A percentile compares a stretch with the other conserved stretches of the same genome.
phyloP scores from a whole-genome alignment of 2,329 filamentous ascomycete species.

The Pezicula radicicola region DNA sequence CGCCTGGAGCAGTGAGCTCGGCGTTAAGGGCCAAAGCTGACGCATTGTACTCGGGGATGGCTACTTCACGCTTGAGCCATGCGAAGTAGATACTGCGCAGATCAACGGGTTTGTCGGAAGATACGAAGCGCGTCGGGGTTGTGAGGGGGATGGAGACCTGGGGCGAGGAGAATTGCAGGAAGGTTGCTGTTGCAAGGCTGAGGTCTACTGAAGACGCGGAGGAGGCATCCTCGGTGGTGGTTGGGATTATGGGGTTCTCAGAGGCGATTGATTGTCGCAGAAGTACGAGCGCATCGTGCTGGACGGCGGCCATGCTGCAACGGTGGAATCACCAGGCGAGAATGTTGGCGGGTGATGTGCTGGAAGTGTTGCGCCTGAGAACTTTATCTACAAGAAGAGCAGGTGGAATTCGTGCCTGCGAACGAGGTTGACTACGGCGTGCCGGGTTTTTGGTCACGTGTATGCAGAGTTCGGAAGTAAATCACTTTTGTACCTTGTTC shows the following conservation, averaged over 20 bases:
- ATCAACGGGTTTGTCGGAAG: constrained; percentile 71
- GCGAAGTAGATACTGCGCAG: constrained; percentile 95
- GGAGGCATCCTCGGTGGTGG: constrained; percentile 63
- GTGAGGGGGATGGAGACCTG: constrained; percentile 66
- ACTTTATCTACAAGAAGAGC: too few relatives aligned
- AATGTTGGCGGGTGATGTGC: background rate
- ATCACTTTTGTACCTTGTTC: too few relatives aligned
- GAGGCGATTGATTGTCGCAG: constrained; percentile 80
- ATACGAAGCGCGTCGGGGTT: constrained; percentile 80
- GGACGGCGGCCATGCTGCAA: constrained; percentile 34
- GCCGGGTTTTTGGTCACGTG: too few relatives aligned
- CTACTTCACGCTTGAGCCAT: constrained; percentile 88
- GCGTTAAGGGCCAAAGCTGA: constrained; percentile 79
- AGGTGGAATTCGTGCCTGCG: too few relatives aligned
- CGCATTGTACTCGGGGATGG: constrained; percentile 88
- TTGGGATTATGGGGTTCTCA: constrained; percentile 67
- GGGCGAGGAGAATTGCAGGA: constrained; percentile 69
- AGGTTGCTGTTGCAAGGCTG: constrained; percentile 71
- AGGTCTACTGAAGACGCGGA: constrained; percentile 53
- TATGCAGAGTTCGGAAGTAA: too few relatives aligned
- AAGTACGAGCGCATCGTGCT: constrained; percentile 74
- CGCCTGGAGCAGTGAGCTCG: constrained; percentile 54
- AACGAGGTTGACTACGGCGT: too few relatives aligned
- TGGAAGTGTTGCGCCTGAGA: background rate
- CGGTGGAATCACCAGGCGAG: background rate